phyloP scores from a whole-genome alignment of 2,329 filamentous ascomycete species.

The Fusarium sp. region DNA sequence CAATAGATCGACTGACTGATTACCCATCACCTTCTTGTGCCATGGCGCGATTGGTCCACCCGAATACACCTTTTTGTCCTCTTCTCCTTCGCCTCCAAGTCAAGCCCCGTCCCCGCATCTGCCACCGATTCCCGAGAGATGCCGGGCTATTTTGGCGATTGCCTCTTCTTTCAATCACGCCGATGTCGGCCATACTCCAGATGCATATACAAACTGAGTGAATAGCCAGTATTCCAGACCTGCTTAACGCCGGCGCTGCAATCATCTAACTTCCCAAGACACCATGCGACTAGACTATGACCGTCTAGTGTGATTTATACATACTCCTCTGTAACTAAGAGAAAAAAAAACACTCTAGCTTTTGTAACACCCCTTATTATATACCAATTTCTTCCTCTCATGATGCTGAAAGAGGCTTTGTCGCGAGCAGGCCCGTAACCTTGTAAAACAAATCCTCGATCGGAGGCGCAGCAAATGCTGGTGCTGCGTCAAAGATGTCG shows the following conservation, averaged over 20 bases:
- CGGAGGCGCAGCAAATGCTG: slow-evolving; percentile 74
- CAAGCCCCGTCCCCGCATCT: slow-evolving; percentile 25
- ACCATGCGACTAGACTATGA: slow-evolving; percentile 17
- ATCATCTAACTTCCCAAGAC: slow-evolving; percentile 13
- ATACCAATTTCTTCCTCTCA: slow-evolving; percentile 28
- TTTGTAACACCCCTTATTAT: slow-evolving; percentile 18
- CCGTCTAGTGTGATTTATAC: slow-evolving; percentile 31
- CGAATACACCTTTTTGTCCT: slow-evolving; percentile 26
- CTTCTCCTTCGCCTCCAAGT: slow-evolving; percentile 10
- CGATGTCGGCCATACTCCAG: slow-evolving; percentile 21
- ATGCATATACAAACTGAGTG: slow-evolving; percentile 7
- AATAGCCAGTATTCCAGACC: slow-evolving; percentile 17
- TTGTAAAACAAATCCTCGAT: slow-evolving; percentile 81
- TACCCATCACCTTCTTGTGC: slow-evolving; percentile 36
- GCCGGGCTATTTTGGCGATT: slow-evolving; percentile 27
- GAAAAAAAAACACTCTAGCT: slow-evolving; percentile 16
- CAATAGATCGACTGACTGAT: slow-evolving; percentile 3
- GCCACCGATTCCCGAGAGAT: slow-evolving; percentile 25
- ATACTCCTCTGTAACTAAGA: slow-evolving; percentile 13
- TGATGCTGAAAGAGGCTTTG: slow-evolving; percentile 57
- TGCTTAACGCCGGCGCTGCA: slow-evolving; percentile 31
- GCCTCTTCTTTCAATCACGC: slow-evolving; percentile 14
- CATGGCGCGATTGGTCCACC: slow-evolving; percentile 51
- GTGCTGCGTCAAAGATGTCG: slow-evolving; percentile 74
- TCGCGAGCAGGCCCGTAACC: slow-evolving; percentile 68